phyloP scores from a whole-genome alignment of 2,329 filamentous ascomycete genomes.

The Talaromyces sp. region DNA sequence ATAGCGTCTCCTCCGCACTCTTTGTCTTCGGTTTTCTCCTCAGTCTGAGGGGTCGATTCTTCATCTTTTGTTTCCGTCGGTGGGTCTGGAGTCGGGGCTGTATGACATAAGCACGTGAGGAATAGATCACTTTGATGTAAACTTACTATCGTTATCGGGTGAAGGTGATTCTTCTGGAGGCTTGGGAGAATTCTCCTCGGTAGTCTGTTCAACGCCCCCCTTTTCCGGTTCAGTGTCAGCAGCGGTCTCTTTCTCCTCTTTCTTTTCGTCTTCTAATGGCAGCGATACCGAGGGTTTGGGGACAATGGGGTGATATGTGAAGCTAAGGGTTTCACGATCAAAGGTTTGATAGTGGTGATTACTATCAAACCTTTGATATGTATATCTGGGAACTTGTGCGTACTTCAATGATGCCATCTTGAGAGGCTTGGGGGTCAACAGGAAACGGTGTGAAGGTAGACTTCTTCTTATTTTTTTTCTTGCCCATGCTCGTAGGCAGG shows the following conservation, averaged over 20 bases:
- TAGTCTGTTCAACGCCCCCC: slow-evolving; percentile 24
- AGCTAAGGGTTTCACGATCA: slow-evolving; percentile 39
- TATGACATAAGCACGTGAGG: not conserved
- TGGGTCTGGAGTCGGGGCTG: slow-evolving; percentile 27
- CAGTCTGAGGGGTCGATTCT: slow-evolving; percentile 21
- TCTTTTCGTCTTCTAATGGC: slow-evolving; percentile 37
- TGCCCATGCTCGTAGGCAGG: slow-evolving; percentile 37
- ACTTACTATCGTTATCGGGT: slow-evolving; percentile 33
- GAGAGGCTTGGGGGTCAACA: slow-evolving; percentile 28
- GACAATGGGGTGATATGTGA: slow-evolving; percentile 37
- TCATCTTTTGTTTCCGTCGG: slow-evolving; percentile 26
- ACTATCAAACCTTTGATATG: slow-evolving; percentile 44
- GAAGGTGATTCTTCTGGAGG: slow-evolving; percentile 26
- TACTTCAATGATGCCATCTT: slow-evolving; percentile 38
- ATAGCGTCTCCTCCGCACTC: slow-evolving; percentile 12
- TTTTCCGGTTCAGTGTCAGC: slow-evolving; percentile 34
- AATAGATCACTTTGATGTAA: not conserved
- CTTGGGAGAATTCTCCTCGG: slow-evolving; percentile 26
- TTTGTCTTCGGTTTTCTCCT: slow-evolving; percentile 25
- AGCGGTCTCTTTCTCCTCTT: slow-evolving; percentile 38
- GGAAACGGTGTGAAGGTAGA: slow-evolving; percentile 29
- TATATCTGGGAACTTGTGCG: slow-evolving; percentile 42
- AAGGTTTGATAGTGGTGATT: slow-evolving; percentile 44
- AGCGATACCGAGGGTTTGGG: slow-evolving; percentile 31
- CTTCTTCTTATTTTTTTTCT: slow-evolving; percentile 35